Evolutionary conservation across 1,284 basidiomycete species (phyloP), one percentile per base, ranked within the genome.

Genomic region (Heterobasidion irregulare): DNA sequence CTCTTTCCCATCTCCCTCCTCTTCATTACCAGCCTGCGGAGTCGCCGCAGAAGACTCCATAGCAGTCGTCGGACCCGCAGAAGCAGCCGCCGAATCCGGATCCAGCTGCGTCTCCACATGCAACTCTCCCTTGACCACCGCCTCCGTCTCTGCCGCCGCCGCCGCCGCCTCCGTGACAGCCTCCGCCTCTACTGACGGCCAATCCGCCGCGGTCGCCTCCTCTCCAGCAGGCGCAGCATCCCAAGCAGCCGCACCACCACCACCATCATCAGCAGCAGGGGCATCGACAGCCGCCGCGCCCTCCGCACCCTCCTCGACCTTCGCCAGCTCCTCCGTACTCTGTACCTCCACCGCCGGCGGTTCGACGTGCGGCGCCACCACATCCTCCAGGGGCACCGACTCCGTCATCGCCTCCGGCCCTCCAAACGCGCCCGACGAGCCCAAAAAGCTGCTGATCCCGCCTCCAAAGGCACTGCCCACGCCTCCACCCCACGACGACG

Each of bases 21-120:
- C 60, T 12, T 43, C 58, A 41, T 52, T 60, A 38, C 54, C 61
- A 36, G 57, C 61, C 34, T 56, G 55, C 32, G 52, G 52, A 47
- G 58, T 59, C 19, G 50, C 57, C 12, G 38, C 56, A 4, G 50
- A 57, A 41, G 54, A 55, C 45, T n/a, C 38, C 7, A 38, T 10
- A 13, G 38, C 19, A 12, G 56, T 54, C 4, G 48, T 47, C 26
- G 56, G 56, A 5, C 13, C 58, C 38, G 54, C 45, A 6, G 59
- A 33, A 32, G 13, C 44, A n/a, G 32, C 33, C n/a, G 8, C 53
- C 18, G 33, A 1, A 7, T 8, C 53, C 6, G 47, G 15, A 41
- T 8, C 38, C 10, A 10, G 15, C 47, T 16, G 16, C 16, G 19
- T 32, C 6, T 48, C 26, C 19, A 6, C 51, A 8, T 36, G 49